Evolutionary conservation across 176 grass and related monocot species (phyloP), one percentile per base, ranked within the genome.

Genomic region (Puccinellia tenuiflora): DNA sequence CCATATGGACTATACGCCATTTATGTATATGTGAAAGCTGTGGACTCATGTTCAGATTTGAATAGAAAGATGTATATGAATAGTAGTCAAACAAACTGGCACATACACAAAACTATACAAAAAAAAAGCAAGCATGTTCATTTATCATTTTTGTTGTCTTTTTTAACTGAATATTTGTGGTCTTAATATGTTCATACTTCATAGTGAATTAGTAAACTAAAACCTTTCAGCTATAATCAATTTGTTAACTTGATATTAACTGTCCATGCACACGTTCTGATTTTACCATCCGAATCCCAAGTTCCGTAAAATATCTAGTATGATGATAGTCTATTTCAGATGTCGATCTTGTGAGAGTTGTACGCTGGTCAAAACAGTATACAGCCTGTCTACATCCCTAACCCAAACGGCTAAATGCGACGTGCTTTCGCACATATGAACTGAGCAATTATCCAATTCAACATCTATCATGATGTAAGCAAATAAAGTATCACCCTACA

Each of bases 271-370:
- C 9, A 80, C 8, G 3, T 6, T 62, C 13, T 70, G 17, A 53
- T 75, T 76, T 38, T 80, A 76, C 57, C 42, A 52, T 76, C 76
- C 12, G n/a, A 55, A 68, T 40, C 75, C 68, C 29, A 75, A 76
- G 61, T 52, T 81, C 3, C n/a, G 34, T 79, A 40, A 16, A 29
- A 28, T 14, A 55, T 75, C 10, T 56, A 76, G 43, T 70, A 61
- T 17, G 16, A 75, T n/a, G 6, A 33, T 13, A 40, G 22, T 42
- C 12, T 39, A 26, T 57, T 59, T 39, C 57, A 51, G 29, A 76
- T 48, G 7, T 14, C 4, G 0, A 74, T 67, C 17, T 18, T 67
- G 22, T 22, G 43, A 68, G 48, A 69, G 64, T 18, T 12, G 3
- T 71, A 70, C 1, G 25, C 42, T 82, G 56, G 24, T 76, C 43